A percentile compares a stretch with the other conserved stretches of the same genome.
phyloP scores from a whole-genome alignment of 2,329 filamentous ascomycete genomes.

The Metarhizium rileyi region DNA sequence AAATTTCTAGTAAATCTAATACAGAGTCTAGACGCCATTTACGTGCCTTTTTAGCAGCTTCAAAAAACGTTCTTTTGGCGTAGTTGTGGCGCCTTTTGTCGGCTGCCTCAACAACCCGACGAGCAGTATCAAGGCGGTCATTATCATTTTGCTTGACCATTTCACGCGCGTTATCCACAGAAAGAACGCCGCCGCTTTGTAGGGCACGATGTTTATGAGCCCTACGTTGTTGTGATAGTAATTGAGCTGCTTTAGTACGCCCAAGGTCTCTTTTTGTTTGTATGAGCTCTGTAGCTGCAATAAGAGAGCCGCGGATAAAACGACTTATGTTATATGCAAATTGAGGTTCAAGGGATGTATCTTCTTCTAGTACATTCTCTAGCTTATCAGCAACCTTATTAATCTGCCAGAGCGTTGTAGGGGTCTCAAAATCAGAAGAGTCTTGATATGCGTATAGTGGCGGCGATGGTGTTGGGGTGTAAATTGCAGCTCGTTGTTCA shows the following conservation, averaged over 20 bases:
- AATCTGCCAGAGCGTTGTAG: conserved; percentile 2
- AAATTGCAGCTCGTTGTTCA: neutral
- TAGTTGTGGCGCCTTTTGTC: conserved; percentile 1
- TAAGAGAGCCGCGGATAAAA: conserved; percentile 3
- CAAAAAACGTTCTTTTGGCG: neutral
- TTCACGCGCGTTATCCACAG: conserved; percentile 1
- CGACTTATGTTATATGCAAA: conserved; percentile 1
- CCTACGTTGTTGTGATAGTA: neutral
- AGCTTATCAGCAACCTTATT: conserved; percentile 5
- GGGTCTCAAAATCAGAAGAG: conserved; percentile 3
- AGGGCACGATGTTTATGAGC: neutral
- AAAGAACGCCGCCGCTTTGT: conserved; percentile 1
- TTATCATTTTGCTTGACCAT: neutral
- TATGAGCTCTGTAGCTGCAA: conserved; percentile 3
- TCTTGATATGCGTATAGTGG: neutral
- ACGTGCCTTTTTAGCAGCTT: conserved; percentile 2
- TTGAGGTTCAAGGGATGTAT: neutral
- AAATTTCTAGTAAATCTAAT: neutral
- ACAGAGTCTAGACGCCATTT: neutral
- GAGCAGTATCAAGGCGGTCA: neutral
- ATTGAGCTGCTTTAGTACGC: conserved; percentile 1
- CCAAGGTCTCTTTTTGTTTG: conserved; percentile 4
- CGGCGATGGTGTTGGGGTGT: conserved; percentile 1
- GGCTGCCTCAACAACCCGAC: neutral
- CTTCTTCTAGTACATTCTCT: conserved; percentile 4